phyloP scores from a whole-genome alignment of 331 rosid genomes.

The Dryas integrifolia region DNA sequence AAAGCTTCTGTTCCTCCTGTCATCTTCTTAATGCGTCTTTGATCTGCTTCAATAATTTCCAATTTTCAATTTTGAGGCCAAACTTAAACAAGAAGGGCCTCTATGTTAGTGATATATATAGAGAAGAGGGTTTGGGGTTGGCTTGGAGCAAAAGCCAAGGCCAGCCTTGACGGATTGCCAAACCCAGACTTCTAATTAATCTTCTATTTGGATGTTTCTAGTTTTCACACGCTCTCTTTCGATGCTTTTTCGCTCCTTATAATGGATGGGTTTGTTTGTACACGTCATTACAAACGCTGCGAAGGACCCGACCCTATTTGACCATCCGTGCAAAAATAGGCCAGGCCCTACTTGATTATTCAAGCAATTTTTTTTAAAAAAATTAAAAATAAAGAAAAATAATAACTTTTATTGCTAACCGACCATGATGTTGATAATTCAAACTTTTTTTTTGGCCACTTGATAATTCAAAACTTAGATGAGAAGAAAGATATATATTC shows the following conservation, averaged over 20 bases:
- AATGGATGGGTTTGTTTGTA: background rate
- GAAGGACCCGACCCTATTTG: too few relatives aligned
- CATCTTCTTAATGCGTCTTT: constrained; percentile 26
- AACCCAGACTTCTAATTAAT: background rate
- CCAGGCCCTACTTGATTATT: too few relatives aligned
- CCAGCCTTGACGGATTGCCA: background rate
- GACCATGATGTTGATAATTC: too few relatives aligned
- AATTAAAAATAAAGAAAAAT: too few relatives aligned
- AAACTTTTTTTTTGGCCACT: too few relatives aligned
- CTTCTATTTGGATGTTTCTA: background rate
- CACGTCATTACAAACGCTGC: constrained; percentile 5
- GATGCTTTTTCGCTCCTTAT: background rate
- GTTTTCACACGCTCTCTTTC: background rate
- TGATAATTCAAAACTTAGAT: too few relatives aligned
- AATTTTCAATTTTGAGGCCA: background rate
- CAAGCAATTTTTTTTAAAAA: too few relatives aligned
- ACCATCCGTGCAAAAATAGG: too few relatives aligned
- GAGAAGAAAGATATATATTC: too few relatives aligned
- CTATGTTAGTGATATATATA: background rate
- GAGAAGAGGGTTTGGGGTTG: constrained; percentile 7
- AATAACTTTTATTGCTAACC: too few relatives aligned
- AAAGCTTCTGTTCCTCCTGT: constrained; percentile 91
- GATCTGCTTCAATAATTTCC: background rate
- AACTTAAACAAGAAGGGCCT: background rate
- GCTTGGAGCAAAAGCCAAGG: constrained; percentile 33